A percentile compares a stretch with the other conserved stretches of the same genome.
Evolutionary conservation across 257 asterid species (phyloP).

Genomic region (Solanum etuberosum): DNA sequence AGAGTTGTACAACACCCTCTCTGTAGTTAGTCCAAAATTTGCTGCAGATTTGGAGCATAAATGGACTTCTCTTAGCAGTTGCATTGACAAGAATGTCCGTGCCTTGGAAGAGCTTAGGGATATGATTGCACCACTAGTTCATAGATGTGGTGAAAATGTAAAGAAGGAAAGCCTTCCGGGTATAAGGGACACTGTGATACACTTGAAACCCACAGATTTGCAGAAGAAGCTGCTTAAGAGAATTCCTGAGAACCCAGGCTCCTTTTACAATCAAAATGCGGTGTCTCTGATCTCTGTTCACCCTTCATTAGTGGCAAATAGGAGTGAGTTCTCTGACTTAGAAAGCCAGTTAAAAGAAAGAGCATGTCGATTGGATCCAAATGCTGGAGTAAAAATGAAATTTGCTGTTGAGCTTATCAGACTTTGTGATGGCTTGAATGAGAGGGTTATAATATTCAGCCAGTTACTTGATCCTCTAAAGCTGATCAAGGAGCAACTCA

Average conservation of each 20-base stretch:
- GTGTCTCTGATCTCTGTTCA: constrained; percentile 55
- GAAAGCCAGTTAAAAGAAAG: neutral
- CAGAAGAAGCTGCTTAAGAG: constrained; percentile 26
- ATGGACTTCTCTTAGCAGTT: constrained; percentile 29
- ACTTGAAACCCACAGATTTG: constrained; percentile 42
- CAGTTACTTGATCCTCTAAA: constrained; percentile 35
- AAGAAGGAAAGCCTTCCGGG: constrained; percentile 61
- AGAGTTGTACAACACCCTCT: constrained; percentile 56
- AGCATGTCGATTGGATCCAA: constrained; percentile 9
- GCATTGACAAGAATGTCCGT: constrained; percentile 13
- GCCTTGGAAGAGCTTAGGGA: constrained; percentile 28
- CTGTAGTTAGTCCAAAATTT: constrained; percentile 48
- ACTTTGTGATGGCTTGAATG: constrained; percentile 16
- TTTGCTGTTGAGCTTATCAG: constrained; percentile 43
- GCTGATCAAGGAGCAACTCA: constrained; percentile 29
- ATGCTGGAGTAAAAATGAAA: constrained; percentile 48
- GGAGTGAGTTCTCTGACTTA: constrained; percentile 11
- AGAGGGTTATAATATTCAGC: constrained; percentile 61
- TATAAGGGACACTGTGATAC: constrained; percentile 31
- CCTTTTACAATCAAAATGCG: constrained; percentile 20
- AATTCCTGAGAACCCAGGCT: neutral
- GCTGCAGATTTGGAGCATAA: constrained; percentile 3
- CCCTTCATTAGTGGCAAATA: constrained; percentile 40
- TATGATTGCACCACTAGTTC: constrained; percentile 59
- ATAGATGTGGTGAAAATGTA: constrained; percentile 43